Evolutionary conservation across 495 filamentous ascomycete species (phyloP), one percentile per base, ranked within the genome.

Genomic region (Oleoguttula mirabilis): DNA sequence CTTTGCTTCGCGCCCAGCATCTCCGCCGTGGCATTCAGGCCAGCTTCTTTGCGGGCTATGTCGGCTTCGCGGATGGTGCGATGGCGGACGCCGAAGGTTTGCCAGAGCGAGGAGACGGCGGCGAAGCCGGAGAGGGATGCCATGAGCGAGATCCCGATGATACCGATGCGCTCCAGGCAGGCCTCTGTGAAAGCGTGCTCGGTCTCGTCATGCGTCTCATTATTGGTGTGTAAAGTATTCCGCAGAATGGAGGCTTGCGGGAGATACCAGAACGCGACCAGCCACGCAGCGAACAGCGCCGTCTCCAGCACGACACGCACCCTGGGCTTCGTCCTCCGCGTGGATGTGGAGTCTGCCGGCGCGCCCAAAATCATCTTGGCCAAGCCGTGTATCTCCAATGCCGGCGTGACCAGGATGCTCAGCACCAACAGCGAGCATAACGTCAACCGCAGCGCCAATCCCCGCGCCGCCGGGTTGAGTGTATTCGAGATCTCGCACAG

Each of bases 61-160:
- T 85, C 79, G 7, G 71, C 61, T 39, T 88, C 83, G 0, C 44
- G 16, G 38, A 64, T 51, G 10, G 67, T 71, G 36, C 71, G 65
- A 37, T 66, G 56, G 36, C 72, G 72, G 17, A 70, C 71, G 11
- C 73, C 72, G 59, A 88, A 85, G 21, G 71, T 82, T 55, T 87
- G 79, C 84, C 84, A 88, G 20, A 83, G 74, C 7, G 77, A 77
- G 33, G 77, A 82, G 27, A 90, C 77, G 17, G 80, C 80, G 17
- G 83, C 84, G 54, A 88, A 90, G 10, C 84, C 84, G 15, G 83
- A 80, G 23, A 90, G 64, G 16, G 83, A 64, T 7, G 83, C 82
- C 84, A 90, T 88, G 23, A 85, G 63, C 38, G 76, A 79, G 22
- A 88, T 81, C 10, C 84, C 84, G 52, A 87, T 80, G 23, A 88